phyloP scores from a whole-genome alignment of 1,284 basidiomycete species.

The Marasmius tenuissimus region DNA sequence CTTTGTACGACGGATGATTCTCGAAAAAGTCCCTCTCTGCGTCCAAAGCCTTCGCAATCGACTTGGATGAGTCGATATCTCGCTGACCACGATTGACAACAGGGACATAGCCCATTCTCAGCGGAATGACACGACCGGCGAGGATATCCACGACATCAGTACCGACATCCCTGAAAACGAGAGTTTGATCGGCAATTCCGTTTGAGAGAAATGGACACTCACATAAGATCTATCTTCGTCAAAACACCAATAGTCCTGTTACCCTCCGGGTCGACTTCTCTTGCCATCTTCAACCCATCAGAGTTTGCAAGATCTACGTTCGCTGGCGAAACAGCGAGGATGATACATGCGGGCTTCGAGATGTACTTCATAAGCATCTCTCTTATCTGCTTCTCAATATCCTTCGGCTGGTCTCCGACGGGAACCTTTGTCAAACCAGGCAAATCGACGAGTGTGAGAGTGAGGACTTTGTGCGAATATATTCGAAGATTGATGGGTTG shows the following conservation, averaged over 20 bases:
- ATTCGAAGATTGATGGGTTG: conserved; percentile 96
- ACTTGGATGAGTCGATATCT: conserved; percentile 89
- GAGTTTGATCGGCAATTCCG: conserved; percentile 6
- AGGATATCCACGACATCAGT: conserved; percentile 99
- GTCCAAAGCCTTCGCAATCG: conserved; percentile 85
- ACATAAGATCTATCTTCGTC: conserved; percentile 98
- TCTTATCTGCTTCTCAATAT: conserved; percentile 96
- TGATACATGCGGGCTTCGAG: conserved; percentile 85
- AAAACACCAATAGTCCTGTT: conserved; percentile 95
- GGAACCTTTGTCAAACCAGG: conserved; percentile 97
- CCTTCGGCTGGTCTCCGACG: conserved; percentile 95
- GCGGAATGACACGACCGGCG: conserved; percentile 93
- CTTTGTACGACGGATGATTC: conserved; percentile 88
- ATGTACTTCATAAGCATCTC: conserved; percentile 98
- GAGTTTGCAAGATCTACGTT: conserved; percentile 99
- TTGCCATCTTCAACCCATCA: conserved; percentile 93
- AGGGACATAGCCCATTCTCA: conserved; percentile 95
- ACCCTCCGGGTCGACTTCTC: conserved; percentile 96
- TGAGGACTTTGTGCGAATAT: conserved; percentile 95
- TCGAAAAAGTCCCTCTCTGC: conserved; percentile 93
- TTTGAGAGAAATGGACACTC: conserved; percentile 24
- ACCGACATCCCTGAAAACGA: conserved; percentile 76
- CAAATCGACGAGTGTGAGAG: conserved; percentile 94
- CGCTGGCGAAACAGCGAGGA: conserved; percentile 94
- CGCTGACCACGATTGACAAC: conserved; percentile 97